phyloP scores from a whole-genome alignment of 2,329 filamentous ascomycete species.

The Torrubiellomyces zombiae region DNA sequence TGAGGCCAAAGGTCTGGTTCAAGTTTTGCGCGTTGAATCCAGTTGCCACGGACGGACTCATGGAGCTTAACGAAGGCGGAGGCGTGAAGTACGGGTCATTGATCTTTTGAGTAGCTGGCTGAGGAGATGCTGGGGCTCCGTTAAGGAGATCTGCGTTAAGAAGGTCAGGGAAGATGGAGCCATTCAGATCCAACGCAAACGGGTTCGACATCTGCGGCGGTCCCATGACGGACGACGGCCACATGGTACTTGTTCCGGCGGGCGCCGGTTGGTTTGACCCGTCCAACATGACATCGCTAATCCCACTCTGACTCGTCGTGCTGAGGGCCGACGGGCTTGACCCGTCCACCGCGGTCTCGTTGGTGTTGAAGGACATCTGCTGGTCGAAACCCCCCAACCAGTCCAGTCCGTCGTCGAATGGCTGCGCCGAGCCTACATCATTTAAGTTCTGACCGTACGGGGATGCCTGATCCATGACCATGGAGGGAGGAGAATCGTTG shows the following conservation, averaged over 20 bases:
- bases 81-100: conserved; percentile 67
- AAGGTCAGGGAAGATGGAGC: conserved; percentile 62
- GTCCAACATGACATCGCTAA: conserved; percentile 84
- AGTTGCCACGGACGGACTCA: conserved; percentile 56
- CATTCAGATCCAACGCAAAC: conserved; percentile 60
- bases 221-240: conserved; percentile 52
- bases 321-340: conserved; percentile 95
- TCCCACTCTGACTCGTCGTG: conserved; percentile 79
- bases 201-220: conserved; percentile 52
- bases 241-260: conserved; percentile 41
- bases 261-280: conserved; percentile 49
- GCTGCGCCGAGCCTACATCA: conserved; percentile 39
- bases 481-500: conserved; percentile 55
- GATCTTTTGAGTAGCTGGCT: conserved; percentile 52
- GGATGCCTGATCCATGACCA: conserved; percentile 44
- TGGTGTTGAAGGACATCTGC: conserved; percentile 52
- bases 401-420: conserved; percentile 64
- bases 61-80: conserved; percentile 53
- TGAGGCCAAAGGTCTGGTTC: conserved; percentile 49
- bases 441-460: conserved; percentile 40
- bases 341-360: conserved; percentile 73
- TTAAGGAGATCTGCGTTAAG: conserved; percentile 56
- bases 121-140: conserved; percentile 59
- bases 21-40: conserved; percentile 44
- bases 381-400: conserved; percentile 72